phyloP scores from a whole-genome alignment of 176 grass and related monocot genomes.

The Hsuehochloa calcarea region DNA sequence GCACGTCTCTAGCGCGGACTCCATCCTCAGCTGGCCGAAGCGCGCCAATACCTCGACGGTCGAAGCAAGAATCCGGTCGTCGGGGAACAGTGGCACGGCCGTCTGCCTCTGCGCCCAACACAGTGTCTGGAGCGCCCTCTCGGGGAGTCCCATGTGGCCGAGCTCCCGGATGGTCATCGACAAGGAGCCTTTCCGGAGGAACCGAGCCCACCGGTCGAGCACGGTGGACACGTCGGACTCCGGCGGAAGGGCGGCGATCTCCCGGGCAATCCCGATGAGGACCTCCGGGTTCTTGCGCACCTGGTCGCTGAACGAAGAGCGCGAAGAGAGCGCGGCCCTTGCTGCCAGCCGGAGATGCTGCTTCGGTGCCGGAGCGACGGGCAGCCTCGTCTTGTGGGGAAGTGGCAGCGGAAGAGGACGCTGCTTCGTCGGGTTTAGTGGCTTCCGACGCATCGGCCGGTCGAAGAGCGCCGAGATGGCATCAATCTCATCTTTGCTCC shows the following conservation, averaged over 20 bases:
- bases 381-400: constrained; percentile 48
- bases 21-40: constrained; percentile 46
- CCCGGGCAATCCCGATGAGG: constrained; percentile 63
- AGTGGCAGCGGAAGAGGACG: constrained; percentile 47
- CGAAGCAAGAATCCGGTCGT: constrained; percentile 64
- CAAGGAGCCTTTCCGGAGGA: constrained; percentile 79
- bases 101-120: constrained; percentile 72
- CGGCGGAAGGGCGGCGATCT: constrained; percentile 45
- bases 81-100: constrained; percentile 46
- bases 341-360: constrained; percentile 47
- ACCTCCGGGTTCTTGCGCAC: constrained; percentile 66
- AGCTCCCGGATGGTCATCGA: constrained; percentile 85
- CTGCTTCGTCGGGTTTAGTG: constrained; percentile 32
- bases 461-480: constrained; percentile 81
- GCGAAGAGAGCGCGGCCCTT: constrained; percentile 8
- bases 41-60: constrained; percentile 63
- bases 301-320: constrained; percentile 48
- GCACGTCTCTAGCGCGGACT: constrained; percentile 49
- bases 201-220: constrained; percentile 57
- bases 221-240: constrained; percentile 45
- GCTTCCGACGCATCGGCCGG: constrained; percentile 49
- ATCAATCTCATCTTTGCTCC: constrained; percentile 70
- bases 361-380: constrained; percentile 45
- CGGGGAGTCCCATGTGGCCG: constrained; percentile 70
- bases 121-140: constrained; percentile 65